Conservation (phyloP, 2,329 filamentous ascomycete species). For the Exophiala lecanii-corni region DNA sequence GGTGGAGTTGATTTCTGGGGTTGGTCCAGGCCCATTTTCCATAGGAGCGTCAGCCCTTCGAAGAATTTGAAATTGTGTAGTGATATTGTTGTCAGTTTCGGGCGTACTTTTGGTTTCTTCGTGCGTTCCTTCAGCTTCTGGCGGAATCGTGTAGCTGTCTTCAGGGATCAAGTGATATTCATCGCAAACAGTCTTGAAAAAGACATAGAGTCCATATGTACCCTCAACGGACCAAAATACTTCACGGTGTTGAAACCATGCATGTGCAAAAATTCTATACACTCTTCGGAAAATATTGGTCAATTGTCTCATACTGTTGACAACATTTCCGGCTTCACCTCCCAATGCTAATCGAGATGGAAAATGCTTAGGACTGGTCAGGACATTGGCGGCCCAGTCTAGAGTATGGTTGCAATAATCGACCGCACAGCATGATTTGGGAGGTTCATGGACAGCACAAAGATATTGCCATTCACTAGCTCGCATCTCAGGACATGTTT, state of each 20-base stretch:
- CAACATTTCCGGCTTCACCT: constrained; percentile 35
- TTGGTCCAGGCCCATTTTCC: background rate
- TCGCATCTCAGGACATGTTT: constrained; percentile 95
- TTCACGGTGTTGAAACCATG: constrained; percentile 94
- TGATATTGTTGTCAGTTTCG: background rate
- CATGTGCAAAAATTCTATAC: constrained; percentile 95
- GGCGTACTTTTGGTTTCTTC: constrained; percentile 41
- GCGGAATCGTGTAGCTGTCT: constrained; percentile 92
- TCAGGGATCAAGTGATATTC: constrained; percentile 81
- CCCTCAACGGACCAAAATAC: constrained; percentile 94
- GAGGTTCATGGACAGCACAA: constrained; percentile 93
- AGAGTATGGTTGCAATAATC: constrained; percentile 99
- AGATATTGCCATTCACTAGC: constrained; percentile 99
- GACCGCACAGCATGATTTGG: constrained; percentile 95
- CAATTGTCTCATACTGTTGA: constrained; percentile 59
- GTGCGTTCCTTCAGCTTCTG: constrained; percentile 76
- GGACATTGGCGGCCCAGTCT: constrained; percentile 92
- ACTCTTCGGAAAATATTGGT: constrained; percentile 92
- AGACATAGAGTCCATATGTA: constrained; percentile 85
- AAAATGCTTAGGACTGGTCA: constrained; percentile 93
- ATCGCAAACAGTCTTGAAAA: constrained; percentile 97
- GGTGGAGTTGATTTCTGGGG: constrained; percentile 3
- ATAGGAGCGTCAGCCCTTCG: constrained; percentile 36
- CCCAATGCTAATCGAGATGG: constrained; percentile 71
- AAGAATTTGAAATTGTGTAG: constrained; percentile 27